Conservation (phyloP, 495 filamentous ascomycete species). For the Aspergillus kassunensis region DNA sequence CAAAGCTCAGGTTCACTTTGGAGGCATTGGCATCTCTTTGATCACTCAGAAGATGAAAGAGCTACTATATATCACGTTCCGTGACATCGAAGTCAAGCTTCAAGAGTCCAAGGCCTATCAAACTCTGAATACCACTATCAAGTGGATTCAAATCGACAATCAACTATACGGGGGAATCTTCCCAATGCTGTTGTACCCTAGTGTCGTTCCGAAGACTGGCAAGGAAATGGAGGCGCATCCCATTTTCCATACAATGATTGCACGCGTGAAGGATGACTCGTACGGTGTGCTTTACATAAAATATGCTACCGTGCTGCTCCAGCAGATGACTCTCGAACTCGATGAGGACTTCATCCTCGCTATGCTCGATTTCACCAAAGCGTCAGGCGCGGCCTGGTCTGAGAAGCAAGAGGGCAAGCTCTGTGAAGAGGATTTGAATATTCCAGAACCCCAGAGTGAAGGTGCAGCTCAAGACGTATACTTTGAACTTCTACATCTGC, state of each 20-base stretch:
- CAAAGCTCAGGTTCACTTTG: constrained; percentile 78
- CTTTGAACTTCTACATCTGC: constrained; percentile 93
- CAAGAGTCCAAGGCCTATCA: constrained; percentile 90
- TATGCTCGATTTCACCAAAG: constrained; percentile 89
- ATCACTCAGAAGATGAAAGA: constrained; percentile 91
- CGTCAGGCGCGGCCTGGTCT: constrained; percentile 89
- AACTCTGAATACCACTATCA: constrained; percentile 81
- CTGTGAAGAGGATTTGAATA: constrained; percentile 83
- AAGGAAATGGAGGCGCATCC: constrained; percentile 97
- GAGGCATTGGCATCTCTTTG: constrained; percentile 88
- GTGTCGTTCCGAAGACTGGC: constrained; percentile 96
- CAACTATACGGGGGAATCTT: constrained; percentile 98
- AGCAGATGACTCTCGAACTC: constrained; percentile 97
- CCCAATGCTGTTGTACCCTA: constrained; percentile 94
- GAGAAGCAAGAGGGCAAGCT: constrained; percentile 77
- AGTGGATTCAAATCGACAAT: constrained; percentile 99
- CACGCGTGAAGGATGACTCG: constrained; percentile 94
- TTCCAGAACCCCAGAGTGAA: constrained; percentile 85
- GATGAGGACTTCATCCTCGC: constrained; percentile 98
- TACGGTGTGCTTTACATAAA: constrained; percentile 99
- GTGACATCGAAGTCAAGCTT: constrained; percentile 87
- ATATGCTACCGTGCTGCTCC: constrained; percentile 86
- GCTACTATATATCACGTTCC: constrained; percentile 87
- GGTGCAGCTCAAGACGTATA: constrained; percentile 88
- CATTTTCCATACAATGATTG: constrained; percentile 86